Percentiles rank a stretch among this genome's conserved stretches.
Conservation (phyloP, 352 stramenopile genomes). For the Phytophthora brassicae region DNA sequence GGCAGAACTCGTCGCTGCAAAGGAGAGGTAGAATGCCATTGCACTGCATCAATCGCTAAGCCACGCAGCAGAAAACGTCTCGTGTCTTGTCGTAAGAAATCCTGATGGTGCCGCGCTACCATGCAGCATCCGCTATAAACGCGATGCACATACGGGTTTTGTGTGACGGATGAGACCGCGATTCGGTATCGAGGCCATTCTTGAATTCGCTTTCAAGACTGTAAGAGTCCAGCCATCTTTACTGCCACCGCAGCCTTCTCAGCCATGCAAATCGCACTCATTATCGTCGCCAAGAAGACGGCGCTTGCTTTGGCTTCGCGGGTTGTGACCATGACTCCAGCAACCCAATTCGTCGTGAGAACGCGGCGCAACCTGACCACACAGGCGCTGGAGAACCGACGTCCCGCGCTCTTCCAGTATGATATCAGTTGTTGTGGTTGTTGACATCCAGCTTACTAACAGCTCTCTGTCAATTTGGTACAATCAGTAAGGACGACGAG, state of each 20-base stretch:
- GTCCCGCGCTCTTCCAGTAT: constrained; percentile 30
- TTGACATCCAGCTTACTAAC: constrained; percentile 5
- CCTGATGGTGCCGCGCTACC: constrained; percentile 9
- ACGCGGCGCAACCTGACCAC: constrained; percentile 24
- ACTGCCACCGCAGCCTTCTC: constrained; percentile 7
- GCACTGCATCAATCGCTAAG: not conserved
- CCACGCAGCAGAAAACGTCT: not conserved
- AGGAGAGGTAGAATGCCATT: too few species aligned
- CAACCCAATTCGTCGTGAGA: constrained; percentile 29
- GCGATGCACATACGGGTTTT: constrained; percentile 7
- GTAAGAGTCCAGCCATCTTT: constrained; percentile 12
- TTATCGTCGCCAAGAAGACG: constrained; percentile 30
- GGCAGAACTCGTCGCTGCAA: too few species aligned
- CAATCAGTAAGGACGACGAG: constrained; percentile 82
- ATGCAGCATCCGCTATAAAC: constrained; percentile 27
- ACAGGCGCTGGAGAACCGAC: constrained; percentile 30
- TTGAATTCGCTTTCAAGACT: constrained; percentile 21
- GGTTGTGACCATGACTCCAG: constrained; percentile 19
- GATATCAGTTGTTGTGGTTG: not conserved
- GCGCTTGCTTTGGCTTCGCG: constrained; percentile 20
- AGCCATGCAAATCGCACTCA: constrained; percentile 29
- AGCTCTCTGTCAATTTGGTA: not conserved
- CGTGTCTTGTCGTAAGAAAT: not conserved
- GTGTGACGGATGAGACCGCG: constrained; percentile 6
- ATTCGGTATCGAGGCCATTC: constrained; percentile 19